Base-by-base conservation (phyloP, 2,329 filamentous ascomycete genomes). In the Teratosphaeria viscida region DNA sequence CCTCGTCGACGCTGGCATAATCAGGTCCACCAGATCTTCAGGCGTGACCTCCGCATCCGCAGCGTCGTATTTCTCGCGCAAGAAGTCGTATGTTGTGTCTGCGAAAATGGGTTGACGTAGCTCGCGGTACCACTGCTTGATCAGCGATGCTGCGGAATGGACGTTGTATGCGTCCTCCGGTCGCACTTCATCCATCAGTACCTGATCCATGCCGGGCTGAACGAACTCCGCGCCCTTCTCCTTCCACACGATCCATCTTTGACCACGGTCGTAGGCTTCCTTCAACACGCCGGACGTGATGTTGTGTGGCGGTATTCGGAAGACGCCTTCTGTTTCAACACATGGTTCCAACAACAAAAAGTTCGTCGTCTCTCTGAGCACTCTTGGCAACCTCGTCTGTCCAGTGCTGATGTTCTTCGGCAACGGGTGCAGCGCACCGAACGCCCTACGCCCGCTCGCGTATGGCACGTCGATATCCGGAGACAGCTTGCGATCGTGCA, bases 111-210 rank as follows among this genome's bases (percentile, higher is more conserved):
- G 80, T 57, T 79, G 74, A 26, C 76, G 75, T 10, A 83, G 70
- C 49, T 79, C 77, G 29, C 80, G 72, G 62, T 83, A 83, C 79
- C 81, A 83, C 8, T 76, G 68, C 67, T 83, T 83, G 70, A 82
- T 78, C 53, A 83, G 64, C 6, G 76, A 78, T 10, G 80, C 79
- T 3, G 80, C 80, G 60, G 79, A 74, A 63, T 79, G 79, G 1
- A 81, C 78, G 1, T 78, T 77, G 66, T 82, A 83, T 5, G 80
- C 76, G 63, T 82, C 79, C 57, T 73, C 73, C 4, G 74, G 70
- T 35, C 79, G 76, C 5, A 81, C 68, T 59, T 81, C 77, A 27
- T 73, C 72, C 3, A 81, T 55, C n/a, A 70, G 59, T 1, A 57
- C 43, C 43, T 61, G 62, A 52, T 67, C 67, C 29, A 79, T 74